Percentiles rank a stretch among this genome's conserved stretches.
Evolutionary conservation across 192 early-diverging fungal genomes (phyloP).

Genomic region (Entomortierella lignicola): DNA sequence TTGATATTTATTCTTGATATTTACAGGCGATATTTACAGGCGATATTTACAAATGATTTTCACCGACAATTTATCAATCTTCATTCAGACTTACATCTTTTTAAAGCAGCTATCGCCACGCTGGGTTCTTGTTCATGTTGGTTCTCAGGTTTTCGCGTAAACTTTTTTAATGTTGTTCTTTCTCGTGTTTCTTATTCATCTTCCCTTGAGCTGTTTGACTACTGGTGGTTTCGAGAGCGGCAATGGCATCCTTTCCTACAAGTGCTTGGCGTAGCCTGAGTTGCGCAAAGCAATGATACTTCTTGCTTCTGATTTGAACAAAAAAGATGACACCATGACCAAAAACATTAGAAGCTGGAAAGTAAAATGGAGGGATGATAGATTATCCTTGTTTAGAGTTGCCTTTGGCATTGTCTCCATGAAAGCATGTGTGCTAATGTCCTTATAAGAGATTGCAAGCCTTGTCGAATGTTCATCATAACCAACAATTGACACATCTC

Average conservation of each 20-base stretch:
- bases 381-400: background rate
- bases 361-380: slow-evolving; percentile 28
- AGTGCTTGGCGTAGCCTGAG: too few relatives aligned
- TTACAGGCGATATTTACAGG: too few relatives aligned
- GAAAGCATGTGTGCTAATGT: slow-evolving; percentile 11
- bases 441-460: slow-evolving; percentile 10
- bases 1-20: too few relatives aligned
- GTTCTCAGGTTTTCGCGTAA: background rate
- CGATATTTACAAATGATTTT: too few relatives aligned
- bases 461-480: slow-evolving; percentile 7
- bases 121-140: too few relatives aligned
- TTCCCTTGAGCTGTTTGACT: too few relatives aligned
- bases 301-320: slow-evolving; percentile 13
- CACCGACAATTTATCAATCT: too few relatives aligned
- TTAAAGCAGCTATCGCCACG: too few relatives aligned
- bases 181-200: too few relatives aligned
- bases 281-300: slow-evolving; percentile 11
- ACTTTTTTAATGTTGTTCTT: background rate
- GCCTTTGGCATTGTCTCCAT: slow-evolving; percentile 17
- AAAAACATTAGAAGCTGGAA: slow-evolving; percentile 16
- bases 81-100: too few relatives aligned
- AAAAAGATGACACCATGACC: slow-evolving; percentile 17
- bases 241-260: too few relatives aligned
- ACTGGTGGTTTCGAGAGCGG: too few relatives aligned
- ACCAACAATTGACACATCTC: slow-evolving; percentile 29